These are phyloP conservation scores for Leccinum subrobustum DNA, from an alignment of 1,284 basidiomycete species.

Conservation along the genomic window DNA sequence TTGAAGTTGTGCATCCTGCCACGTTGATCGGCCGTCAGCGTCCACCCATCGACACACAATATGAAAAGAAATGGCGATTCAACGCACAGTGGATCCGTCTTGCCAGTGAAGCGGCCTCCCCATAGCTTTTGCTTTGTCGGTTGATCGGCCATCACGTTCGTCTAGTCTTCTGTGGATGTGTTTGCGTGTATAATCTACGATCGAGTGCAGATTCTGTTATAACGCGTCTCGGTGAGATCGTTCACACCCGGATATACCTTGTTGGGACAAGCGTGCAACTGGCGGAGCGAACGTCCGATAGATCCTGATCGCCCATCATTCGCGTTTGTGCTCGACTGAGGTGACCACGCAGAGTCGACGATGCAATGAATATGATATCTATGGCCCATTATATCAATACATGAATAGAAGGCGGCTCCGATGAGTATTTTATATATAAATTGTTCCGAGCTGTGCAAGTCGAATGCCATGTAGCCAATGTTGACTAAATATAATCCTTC, in stretches of 20 bases:
- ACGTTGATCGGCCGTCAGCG: conserved; percentile 2
- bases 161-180: background rate
- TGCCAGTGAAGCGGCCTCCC: conserved; percentile 89
- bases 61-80: conserved; percentile 2
- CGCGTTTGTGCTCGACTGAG: background rate
- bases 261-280: background rate
- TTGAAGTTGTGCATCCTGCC: conserved; percentile 93
- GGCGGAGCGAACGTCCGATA: background rate
- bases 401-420: background rate
- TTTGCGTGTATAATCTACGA: background rate
- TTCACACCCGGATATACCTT: background rate
- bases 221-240: background rate
- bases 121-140: conserved; percentile 81
- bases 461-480: conserved; percentile 5
- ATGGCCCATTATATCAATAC: conserved; percentile 6
- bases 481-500: conserved; percentile 10
- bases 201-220: background rate
- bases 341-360: background rate
- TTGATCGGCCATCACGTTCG: conserved; percentile 47
- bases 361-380: background rate
- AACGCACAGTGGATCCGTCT: conserved; percentile 81
- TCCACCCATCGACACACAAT: background rate
- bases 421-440: conserved; percentile 4
- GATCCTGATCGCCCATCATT: background rate
- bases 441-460: conserved; percentile 7